Conservation (phyloP, 768 basidiomycete genomes). For the Lyophyllum semitale region DNA sequence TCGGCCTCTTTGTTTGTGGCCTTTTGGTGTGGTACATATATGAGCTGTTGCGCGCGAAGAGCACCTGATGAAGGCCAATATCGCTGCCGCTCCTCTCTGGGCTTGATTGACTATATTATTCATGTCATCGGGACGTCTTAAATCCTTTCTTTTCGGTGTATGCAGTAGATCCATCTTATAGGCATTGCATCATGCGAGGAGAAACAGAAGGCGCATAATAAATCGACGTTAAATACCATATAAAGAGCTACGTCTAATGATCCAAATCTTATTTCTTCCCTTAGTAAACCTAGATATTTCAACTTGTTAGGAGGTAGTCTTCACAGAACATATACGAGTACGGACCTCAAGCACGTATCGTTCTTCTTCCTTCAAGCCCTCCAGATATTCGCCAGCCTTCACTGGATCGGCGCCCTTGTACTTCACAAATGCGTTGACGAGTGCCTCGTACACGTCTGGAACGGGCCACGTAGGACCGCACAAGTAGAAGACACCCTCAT, state of each 20-base stretch:
- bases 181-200: too few relatives aligned
- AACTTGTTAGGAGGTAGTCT: neutral
- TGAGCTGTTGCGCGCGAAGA: conserved; percentile 18
- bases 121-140: neutral
- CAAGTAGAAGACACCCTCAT: conserved; percentile 87
- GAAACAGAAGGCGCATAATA: neutral
- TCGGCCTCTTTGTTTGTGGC: conserved; percentile 59
- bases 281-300: conserved; percentile 27
- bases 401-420: conserved; percentile 65
- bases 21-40: conserved; percentile 42
- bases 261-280: neutral
- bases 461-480: conserved; percentile 99
- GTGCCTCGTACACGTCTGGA: conserved; percentile 93
- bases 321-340: neutral
- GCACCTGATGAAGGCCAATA: neutral
- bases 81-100: neutral
- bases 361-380: conserved; percentile 93
- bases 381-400: conserved; percentile 79
- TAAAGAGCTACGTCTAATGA: neutral
- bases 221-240: neutral
- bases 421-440: conserved; percentile 78
- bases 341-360: conserved; percentile 94
- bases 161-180: neutral
- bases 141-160: neutral
- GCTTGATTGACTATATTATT: neutral